Evolutionary conservation across 148 eudicot species (phyloP).

Genomic region (Rhododendron kiyosumense): DNA sequence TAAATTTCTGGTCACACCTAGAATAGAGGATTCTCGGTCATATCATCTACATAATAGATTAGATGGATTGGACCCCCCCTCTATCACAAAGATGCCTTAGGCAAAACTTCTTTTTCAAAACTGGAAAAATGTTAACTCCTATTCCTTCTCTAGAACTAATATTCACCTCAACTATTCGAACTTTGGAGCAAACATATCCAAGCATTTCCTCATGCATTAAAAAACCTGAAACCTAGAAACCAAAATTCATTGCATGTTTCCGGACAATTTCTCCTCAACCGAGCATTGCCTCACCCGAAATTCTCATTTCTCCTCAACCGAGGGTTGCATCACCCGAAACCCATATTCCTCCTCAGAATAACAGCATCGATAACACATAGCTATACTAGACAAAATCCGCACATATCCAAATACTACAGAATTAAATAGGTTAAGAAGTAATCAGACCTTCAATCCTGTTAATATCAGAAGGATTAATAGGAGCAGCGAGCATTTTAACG

Average conservation of each 20-base stretch:
- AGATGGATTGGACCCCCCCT: background rate
- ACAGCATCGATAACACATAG: background rate
- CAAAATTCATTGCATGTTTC: background rate
- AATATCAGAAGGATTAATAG: constrained; percentile 92
- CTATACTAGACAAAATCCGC: background rate
- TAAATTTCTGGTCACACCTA: no score
- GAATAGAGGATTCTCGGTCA: background rate
- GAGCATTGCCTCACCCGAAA: background rate
- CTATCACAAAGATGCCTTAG: background rate
- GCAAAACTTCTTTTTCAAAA: background rate
- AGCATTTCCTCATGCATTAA: background rate
- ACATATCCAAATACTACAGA: background rate
- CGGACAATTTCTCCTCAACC: background rate
- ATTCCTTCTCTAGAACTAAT: background rate
- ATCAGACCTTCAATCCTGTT: constrained; percentile 74
- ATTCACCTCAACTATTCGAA: background rate
- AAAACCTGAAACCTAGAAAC: background rate
- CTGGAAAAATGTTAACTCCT: background rate
- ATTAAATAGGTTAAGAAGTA: background rate
- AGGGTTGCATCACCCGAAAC: background rate
- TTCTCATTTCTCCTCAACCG: background rate
- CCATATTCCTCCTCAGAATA: background rate
- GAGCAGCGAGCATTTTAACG: constrained; percentile 88
- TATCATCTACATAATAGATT: background rate
- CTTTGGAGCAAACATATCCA: background rate